Base-by-base conservation (phyloP, 139 green algal genomes). In the Asterochloris erici region DNA sequence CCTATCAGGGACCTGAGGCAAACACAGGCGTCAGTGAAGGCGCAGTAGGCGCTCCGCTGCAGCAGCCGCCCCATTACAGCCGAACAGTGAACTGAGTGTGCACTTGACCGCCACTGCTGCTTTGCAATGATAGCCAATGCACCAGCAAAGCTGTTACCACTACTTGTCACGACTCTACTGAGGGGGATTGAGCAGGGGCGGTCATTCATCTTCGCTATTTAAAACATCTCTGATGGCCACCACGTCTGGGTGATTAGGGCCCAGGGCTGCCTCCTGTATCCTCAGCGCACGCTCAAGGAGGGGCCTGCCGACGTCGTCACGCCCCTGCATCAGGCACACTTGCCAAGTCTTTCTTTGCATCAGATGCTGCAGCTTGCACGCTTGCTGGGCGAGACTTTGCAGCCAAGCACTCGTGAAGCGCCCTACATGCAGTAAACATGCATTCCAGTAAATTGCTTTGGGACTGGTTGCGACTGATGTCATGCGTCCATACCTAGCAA, bases 201-300 rank as follows among this genome's bases (percentile, higher is more conserved):
- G 9, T 81, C 63, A 81, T 26, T 81, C 77, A 74, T 91, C 82
- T 63, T 92, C 83, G 66, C 85, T 90, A 64, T 95, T 88, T 15
- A 98, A 88, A 73, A 98, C 95, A 47, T 98, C 95, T 29, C 90
- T 82, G 82, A 98, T 98, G 60, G 95, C 95, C n/a, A 93, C 47
- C 38, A 98, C 95, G 82, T 98, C 95, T 0, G 93, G 90, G 86
- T 98, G 95, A 77, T 97, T 89, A 1, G 93, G 89, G 0, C 95
- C 95, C 69, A 98, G 85, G 17, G 88, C 88, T 21, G 82, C 76
- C 85, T 95, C 85, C 85, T 97, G 94, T 38, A 98, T 96, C 21
- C 61, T 75, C 73, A 98, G 87, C 15, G 95, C 95, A 16, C 95
- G 88, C 89, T 96, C 85, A 68, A 98, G 88, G 81, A 98, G 88